These are phyloP conservation scores for Immersiella caudata DNA, from an alignment of 495 filamentous ascomycete species.

Conservation along the genomic window DNA sequence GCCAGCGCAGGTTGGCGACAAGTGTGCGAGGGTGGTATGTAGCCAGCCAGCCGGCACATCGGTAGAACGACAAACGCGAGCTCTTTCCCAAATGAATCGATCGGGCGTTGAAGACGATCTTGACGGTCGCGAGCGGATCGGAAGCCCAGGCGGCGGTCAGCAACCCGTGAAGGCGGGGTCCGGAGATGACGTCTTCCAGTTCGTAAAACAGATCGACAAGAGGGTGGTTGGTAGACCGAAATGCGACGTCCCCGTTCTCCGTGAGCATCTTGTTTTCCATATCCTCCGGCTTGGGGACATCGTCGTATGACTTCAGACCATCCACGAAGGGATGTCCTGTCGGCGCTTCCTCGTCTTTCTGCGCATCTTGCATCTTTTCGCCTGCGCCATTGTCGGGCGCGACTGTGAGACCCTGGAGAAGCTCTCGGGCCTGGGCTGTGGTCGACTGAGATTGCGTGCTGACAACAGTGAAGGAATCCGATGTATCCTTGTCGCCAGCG, in stretches of 20 bases:
- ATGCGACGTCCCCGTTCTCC: conserved; percentile 45
- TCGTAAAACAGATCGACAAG: conserved; percentile 50
- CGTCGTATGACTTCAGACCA: conserved; percentile 27
- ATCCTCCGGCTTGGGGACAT: conserved; percentile 14
- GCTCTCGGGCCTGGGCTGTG: conserved; percentile 17
- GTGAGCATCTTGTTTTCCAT: conserved; percentile 47
- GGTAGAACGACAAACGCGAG: conserved; percentile 44
- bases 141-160: conserved; percentile 46
- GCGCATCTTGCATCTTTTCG: background rate
- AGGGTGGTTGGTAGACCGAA: conserved; percentile 40
- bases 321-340: conserved; percentile 30
- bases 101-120: conserved; percentile 55
- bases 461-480: conserved; percentile 30
- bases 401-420: background rate
- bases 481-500: conserved; percentile 24
- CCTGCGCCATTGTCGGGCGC: background rate
- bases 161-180: conserved; percentile 34
- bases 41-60: conserved; percentile 50
- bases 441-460: background rate
- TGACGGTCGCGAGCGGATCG: conserved; percentile 47
- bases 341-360: background rate
- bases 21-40: conserved; percentile 49
- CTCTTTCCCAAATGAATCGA: conserved; percentile 54
- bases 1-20: conserved; percentile 48
- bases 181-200: conserved; percentile 39